Conservation (phyloP, 306 rosid species). For the Prinsepia uniflora region DNA sequence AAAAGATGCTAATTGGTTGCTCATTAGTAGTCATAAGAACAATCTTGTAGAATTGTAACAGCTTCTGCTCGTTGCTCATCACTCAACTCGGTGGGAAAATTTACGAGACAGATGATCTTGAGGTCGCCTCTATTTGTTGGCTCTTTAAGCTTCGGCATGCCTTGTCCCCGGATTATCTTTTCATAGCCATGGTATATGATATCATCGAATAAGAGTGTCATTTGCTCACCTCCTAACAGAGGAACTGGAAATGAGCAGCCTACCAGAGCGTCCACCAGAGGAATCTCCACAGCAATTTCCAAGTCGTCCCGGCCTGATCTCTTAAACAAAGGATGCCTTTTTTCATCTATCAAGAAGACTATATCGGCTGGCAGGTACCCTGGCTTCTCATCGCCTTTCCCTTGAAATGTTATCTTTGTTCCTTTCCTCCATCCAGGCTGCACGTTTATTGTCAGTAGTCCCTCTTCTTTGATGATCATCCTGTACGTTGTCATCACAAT, state of each 20-base stretch:
- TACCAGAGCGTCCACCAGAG: conserved; percentile 67
- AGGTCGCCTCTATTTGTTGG: conserved; percentile 63
- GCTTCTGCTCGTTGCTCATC: conserved; percentile 56
- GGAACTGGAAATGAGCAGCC: conserved; percentile 77
- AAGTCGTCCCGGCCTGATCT: conserved; percentile 60
- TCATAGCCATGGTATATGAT: conserved; percentile 62
- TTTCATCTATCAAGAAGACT: conserved; percentile 64
- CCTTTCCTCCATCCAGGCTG: conserved; percentile 92
- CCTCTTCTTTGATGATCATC: conserved; percentile 62
- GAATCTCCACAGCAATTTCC: conserved; percentile 64
- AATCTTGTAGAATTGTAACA: conserved; percentile 49
- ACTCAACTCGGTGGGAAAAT: conserved; percentile 54
- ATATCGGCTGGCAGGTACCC: conserved; percentile 86
- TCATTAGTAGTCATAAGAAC: conserved; percentile 22
- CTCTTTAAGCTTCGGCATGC: conserved; percentile 64
- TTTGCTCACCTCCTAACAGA: conserved; percentile 62
- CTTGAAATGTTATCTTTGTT: conserved; percentile 78
- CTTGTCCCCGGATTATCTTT: conserved; percentile 66
- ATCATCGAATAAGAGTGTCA: conserved; percentile 57
- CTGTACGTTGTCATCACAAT: conserved; percentile 24
- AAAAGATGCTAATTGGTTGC: neutral
- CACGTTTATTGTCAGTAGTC: conserved; percentile 55
- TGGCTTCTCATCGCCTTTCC: conserved; percentile 88
- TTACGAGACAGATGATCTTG: conserved; percentile 54
- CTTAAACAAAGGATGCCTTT: conserved; percentile 51